Evolutionary conservation across 2,329 filamentous ascomycete genomes (phyloP).

Genomic region (Rachicladosporium sp.): DNA sequence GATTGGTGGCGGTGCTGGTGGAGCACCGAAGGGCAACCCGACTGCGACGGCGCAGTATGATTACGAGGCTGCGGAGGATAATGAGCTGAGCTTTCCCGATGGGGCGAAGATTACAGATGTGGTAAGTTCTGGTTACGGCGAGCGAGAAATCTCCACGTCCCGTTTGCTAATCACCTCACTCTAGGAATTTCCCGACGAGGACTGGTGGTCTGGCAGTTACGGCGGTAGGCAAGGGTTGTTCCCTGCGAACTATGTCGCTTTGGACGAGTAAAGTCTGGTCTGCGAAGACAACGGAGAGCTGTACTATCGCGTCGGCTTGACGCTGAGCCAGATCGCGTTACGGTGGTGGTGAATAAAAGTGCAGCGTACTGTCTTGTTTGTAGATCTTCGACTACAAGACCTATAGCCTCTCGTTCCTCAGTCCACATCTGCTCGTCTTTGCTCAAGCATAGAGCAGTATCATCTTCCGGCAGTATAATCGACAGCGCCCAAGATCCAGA

Average conservation of each 20-base stretch:
- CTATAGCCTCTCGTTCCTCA: too few relatives aligned
- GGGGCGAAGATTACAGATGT: conserved; percentile 69
- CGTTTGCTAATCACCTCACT: conserved; percentile 4
- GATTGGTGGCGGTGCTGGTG: conserved; percentile 9
- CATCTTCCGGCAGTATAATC: too few relatives aligned
- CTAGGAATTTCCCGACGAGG: conserved; percentile 89
- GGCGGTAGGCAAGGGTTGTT: conserved; percentile 73
- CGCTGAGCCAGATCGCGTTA: too few relatives aligned
- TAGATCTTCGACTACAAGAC: too few relatives aligned
- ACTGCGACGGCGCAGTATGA: conserved; percentile 84
- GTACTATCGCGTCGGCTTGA: too few relatives aligned
- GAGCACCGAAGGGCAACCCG: conserved; percentile 31
- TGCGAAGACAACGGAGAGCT: too few relatives aligned
- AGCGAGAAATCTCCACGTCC: conserved; percentile 14
- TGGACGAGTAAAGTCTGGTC: conserved; percentile 28
- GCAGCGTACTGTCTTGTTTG: too few relatives aligned
- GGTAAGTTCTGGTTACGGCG: conserved; percentile 38
- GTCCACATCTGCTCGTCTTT: too few relatives aligned
- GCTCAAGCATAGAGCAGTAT: too few relatives aligned
- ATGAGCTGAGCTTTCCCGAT: conserved; percentile 76
- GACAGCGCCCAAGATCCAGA: too few relatives aligned
- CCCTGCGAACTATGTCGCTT: conserved; percentile 40
- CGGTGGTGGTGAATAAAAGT: too few relatives aligned
- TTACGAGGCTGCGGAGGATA: conserved; percentile 94
- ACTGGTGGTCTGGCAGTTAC: conserved; percentile 95